phyloP scores from a whole-genome alignment of 306 rosid genomes.

The Vachellia collinsii region DNA sequence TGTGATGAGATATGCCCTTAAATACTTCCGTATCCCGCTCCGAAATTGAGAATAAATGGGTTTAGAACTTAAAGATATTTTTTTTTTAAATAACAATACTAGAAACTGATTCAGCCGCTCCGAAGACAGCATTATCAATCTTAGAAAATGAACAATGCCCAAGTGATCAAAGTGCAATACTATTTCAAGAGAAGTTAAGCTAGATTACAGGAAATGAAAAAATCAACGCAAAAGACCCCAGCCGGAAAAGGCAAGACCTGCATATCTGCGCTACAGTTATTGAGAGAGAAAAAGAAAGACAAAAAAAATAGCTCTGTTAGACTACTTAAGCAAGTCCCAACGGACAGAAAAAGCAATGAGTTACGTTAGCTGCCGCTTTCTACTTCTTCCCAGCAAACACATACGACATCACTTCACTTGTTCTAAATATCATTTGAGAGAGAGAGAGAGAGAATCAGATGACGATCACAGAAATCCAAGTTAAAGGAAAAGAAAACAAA shows the following conservation, averaged over 20 bases:
- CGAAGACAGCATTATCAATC: not conserved
- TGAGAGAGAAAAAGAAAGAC: not conserved
- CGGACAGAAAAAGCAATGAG: conserved; percentile 18
- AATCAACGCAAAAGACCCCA: not conserved
- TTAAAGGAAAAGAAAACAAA: not conserved
- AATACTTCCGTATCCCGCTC: not conserved
- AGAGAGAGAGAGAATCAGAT: not conserved
- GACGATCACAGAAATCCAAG: conserved; percentile 17
- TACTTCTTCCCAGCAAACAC: not conserved
- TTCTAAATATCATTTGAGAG: not conserved
- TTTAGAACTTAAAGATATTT: too few relatives aligned
- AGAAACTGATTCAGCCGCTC: not conserved
- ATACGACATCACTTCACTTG: conserved; percentile 15
- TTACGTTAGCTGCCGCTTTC: not conserved
- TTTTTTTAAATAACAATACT: not conserved
- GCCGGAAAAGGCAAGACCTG: not conserved
- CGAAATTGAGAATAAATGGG: not conserved
- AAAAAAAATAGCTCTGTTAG: not conserved
- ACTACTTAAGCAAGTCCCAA: not conserved
- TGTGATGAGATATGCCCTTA: not conserved
- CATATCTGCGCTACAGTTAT: not conserved
- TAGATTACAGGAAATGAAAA: not conserved
- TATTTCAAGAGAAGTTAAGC: not conserved
- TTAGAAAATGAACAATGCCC: not conserved
- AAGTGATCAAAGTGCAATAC: not conserved